Conservation (phyloP, 1,139 yeast species). For the Kodamaea alishanica region DNA sequence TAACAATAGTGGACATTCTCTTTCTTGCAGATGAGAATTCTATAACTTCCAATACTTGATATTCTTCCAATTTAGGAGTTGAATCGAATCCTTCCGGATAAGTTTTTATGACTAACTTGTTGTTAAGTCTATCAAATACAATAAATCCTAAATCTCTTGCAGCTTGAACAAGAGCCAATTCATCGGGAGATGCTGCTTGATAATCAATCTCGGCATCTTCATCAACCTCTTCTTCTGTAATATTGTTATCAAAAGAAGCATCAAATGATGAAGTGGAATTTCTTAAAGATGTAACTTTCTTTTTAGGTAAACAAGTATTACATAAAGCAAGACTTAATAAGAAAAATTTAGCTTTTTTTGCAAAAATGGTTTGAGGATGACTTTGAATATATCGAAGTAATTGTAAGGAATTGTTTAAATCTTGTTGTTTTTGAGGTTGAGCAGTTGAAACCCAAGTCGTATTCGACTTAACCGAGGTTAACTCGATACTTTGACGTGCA, state of each 20-base stretch:
- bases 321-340: slow-evolving; percentile 80
- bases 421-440: slow-evolving; percentile 31
- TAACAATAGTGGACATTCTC: slow-evolving; percentile 87
- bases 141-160: slow-evolving; percentile 93
- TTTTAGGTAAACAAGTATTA: slow-evolving; percentile 78
- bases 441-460: slow-evolving; percentile 39
- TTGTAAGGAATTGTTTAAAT: slow-evolving; percentile 40
- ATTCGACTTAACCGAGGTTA: slow-evolving; percentile 18
- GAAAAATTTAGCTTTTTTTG: slow-evolving; percentile 75
- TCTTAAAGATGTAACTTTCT: background rate
- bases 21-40: slow-evolving; percentile 88
- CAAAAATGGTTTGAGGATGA: slow-evolving; percentile 66
- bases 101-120: slow-evolving; percentile 60
- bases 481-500: slow-evolving; percentile 4
- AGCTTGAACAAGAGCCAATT: slow-evolving; percentile 86
- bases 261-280: slow-evolving; percentile 1
- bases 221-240: slow-evolving; percentile 12
- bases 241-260: slow-evolving; percentile 5
- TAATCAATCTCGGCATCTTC: slow-evolving; percentile 58
- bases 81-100: slow-evolving; percentile 78
- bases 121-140: slow-evolving; percentile 63
- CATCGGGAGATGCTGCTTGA: slow-evolving; percentile 96
- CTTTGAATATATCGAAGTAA: slow-evolving; percentile 65
- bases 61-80: slow-evolving; percentile 61
- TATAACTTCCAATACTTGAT: slow-evolving; percentile 71